Evolutionary conservation across 2,329 filamentous ascomycete species (phyloP).

Genomic region (Helotiales sp.): DNA sequence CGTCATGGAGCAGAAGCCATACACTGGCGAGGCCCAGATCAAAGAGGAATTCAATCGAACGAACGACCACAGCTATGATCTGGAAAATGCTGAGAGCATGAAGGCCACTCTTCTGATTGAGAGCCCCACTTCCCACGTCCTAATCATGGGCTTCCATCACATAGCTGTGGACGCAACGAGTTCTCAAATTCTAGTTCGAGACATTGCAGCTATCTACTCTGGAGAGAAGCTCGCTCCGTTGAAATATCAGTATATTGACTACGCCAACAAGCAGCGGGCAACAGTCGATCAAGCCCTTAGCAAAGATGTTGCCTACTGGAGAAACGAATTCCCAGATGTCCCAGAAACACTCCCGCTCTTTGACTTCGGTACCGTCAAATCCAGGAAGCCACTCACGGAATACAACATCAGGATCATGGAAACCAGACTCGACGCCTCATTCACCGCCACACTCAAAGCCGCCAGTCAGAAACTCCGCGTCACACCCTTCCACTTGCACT

Average conservation of each 20-base stretch:
- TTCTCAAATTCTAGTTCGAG: constrained; percentile 48
- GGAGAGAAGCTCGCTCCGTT: constrained; percentile 32
- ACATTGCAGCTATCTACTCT: constrained; percentile 51
- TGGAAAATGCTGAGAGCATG: constrained; percentile 17
- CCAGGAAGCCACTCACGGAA: constrained; percentile 20
- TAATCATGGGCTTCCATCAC: constrained; percentile 54
- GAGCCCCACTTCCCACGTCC: constrained; percentile 42
- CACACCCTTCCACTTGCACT: constrained; percentile 53
- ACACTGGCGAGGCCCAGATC: constrained; percentile 20
- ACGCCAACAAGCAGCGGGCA: constrained; percentile 42
- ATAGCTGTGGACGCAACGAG: constrained; percentile 55
- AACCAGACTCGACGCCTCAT: constrained; percentile 10
- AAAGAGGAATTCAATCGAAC: constrained; percentile 22
- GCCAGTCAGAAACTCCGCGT: constrained; percentile 34
- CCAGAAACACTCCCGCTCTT: constrained; percentile 44
- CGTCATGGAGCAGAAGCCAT: constrained; percentile 22
- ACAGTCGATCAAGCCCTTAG: constrained; percentile 41
- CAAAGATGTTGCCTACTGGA: constrained; percentile 46
- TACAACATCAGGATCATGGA: constrained; percentile 22
- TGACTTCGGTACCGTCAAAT: constrained; percentile 36
- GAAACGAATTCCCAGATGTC: constrained; percentile 32
- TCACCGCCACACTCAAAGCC: constrained; percentile 17
- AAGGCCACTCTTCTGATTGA: constrained; percentile 14
- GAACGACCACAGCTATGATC: constrained; percentile 17
- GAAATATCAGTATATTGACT: constrained; percentile 43